These are phyloP conservation scores for Xylaria castorea DNA, from an alignment of 495 filamentous ascomycete species.

Conservation along the genomic window DNA sequence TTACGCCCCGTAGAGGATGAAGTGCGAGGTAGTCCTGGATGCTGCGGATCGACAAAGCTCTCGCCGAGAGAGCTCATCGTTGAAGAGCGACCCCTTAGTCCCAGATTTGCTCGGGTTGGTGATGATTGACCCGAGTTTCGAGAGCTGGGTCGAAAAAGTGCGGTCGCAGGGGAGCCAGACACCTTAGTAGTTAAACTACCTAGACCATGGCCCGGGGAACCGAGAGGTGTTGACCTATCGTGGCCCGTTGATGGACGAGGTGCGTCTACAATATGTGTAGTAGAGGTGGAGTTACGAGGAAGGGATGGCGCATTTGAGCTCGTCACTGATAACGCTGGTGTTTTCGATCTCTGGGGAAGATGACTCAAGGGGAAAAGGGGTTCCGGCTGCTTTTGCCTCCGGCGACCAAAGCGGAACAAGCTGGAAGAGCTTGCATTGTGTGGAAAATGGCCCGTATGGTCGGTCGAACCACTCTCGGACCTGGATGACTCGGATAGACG, in stretches of 20 bases:
- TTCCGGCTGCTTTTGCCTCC: constrained; percentile 76
- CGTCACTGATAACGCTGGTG: constrained; percentile 37
- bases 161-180: constrained; percentile 57
- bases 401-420: constrained; percentile 81
- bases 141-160: constrained; percentile 68
- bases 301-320: constrained; percentile 40
- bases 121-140: constrained; percentile 74
- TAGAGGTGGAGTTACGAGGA: constrained; percentile 38
- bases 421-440: constrained; percentile 68
- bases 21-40: constrained; percentile 65
- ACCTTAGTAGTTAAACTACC: constrained; percentile 22
- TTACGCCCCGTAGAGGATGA: constrained; percentile 87
- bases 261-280: constrained; percentile 47
- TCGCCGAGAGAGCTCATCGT: constrained; percentile 80
- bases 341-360: constrained; percentile 68
- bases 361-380: constrained; percentile 78
- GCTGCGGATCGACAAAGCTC: constrained; percentile 65
- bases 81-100: constrained; percentile 78
- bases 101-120: constrained; percentile 63
- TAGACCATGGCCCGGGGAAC: constrained; percentile 39
- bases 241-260: constrained; percentile 60
- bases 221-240: constrained; percentile 45
- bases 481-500: constrained; percentile 90
- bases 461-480: constrained; percentile 85
- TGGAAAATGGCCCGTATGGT: constrained; percentile 68